Conservation (phyloP, 495 filamentous ascomycete genomes). For the Neurospora hispaniola region DNA sequence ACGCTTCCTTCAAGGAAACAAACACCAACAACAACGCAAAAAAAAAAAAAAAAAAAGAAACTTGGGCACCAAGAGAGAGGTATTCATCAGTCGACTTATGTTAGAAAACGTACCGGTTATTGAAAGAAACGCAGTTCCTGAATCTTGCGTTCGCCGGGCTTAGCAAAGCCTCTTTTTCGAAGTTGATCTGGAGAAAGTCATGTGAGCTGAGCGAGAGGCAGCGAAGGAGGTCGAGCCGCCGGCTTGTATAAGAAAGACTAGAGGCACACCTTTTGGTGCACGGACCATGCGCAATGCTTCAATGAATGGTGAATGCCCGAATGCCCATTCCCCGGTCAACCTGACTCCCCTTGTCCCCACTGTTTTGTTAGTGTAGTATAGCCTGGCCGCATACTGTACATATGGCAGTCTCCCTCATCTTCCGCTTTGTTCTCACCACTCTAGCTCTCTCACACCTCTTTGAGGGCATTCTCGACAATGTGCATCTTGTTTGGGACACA, state of each 20-base stretch:
- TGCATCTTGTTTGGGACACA: background rate
- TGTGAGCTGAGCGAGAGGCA: constrained; percentile 21
- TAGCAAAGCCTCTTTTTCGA: background rate
- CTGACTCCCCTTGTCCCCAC: background rate
- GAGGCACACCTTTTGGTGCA: constrained; percentile 7
- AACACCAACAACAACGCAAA: constrained; percentile 6
- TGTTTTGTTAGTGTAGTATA: background rate
- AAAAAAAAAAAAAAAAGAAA: background rate
- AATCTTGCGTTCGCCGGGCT: background rate
- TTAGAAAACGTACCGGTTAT: constrained; percentile 15
- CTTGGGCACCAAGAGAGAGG: background rate
- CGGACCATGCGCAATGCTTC: constrained; percentile 10
- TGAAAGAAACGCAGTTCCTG: background rate
- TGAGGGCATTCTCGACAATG: background rate
- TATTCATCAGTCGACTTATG: background rate
- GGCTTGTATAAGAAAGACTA: constrained; percentile 11
- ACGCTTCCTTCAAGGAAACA: background rate
- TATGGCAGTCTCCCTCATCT: background rate
- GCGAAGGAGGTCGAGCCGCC: background rate
- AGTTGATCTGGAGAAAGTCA: constrained; percentile 23
- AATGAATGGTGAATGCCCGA: background rate
- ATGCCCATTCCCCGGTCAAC: background rate
- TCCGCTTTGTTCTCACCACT: no score
- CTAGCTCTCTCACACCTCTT: background rate
- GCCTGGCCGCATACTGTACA: background rate